Conservation (phyloP, 1,139 yeast genomes). For the Suhomyces kunorum region DNA sequence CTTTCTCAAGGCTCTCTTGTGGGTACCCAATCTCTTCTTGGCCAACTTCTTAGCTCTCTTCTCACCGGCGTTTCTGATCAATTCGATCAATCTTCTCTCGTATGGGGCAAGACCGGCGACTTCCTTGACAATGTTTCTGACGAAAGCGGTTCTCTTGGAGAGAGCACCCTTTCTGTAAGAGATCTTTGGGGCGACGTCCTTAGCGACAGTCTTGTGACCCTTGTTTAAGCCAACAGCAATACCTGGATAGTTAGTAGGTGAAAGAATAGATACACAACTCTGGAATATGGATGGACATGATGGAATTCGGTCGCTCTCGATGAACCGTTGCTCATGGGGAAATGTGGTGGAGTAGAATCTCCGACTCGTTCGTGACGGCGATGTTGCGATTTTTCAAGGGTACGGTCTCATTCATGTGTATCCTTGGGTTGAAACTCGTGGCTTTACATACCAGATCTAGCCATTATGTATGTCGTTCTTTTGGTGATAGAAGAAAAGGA, state of each 20-base stretch:
- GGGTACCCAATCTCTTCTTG: slow-evolving; percentile 99
- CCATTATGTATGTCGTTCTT: slow-evolving; percentile 39
- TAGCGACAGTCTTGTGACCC: slow-evolving; percentile 96
- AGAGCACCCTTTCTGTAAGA: slow-evolving; percentile 97
- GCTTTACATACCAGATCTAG: slow-evolving; percentile 60
- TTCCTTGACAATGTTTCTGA: slow-evolving; percentile 93
- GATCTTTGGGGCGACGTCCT: slow-evolving; percentile 91
- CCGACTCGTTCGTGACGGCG: too few species aligned
- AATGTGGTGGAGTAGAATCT: too few species aligned
- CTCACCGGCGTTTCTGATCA: slow-evolving; percentile 99
- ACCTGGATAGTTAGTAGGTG: slow-evolving; percentile 50
- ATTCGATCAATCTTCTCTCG: slow-evolving; percentile 99
- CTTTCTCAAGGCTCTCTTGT: slow-evolving; percentile 99
- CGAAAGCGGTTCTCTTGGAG: slow-evolving; percentile 95
- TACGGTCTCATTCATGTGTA: not conserved
- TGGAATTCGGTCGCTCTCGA: too few species aligned
- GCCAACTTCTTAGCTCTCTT: slow-evolving; percentile 99
- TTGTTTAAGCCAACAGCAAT: slow-evolving; percentile 98
- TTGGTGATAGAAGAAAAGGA: slow-evolving; percentile 16
- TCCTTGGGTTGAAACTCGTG: not conserved
- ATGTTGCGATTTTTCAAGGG: not conserved
- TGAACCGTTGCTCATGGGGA: too few species aligned
- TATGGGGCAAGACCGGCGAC: slow-evolving; percentile 99
- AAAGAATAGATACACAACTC: not conserved
- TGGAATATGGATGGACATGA: not conserved